Base-by-base conservation (phyloP, 177 flowering plant genomes). In the Vitis hybrid region DNA sequence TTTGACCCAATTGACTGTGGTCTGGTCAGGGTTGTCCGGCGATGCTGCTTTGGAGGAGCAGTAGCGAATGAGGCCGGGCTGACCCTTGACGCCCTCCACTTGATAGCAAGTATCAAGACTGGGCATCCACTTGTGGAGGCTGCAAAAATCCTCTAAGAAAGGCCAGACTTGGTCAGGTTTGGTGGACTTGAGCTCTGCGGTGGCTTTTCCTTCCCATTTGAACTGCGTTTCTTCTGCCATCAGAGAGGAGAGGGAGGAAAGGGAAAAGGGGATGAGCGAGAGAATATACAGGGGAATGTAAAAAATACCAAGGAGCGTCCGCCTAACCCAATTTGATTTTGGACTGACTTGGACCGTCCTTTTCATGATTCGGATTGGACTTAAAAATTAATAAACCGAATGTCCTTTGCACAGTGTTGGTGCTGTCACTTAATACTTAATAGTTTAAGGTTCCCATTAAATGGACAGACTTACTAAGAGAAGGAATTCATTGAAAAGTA, bases 111-210 rank as follows among this genome's bases (percentile, higher is more conserved):
- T 75, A 31, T 75, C 84, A 1, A 85, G 2, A 16, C 7, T 15
- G 0, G 93, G 92, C 51, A 83, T 63, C 87, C 84, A 85, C 49
- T 82, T 80, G 64, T 86, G 72, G 2, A 85, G 0, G 82, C 58
- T 68, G 85, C 82, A 80, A 74, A 85, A 89, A 66, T 88, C 94
- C 26, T 72, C 84, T 20, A 87, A 18, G 31, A 87, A 63, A 13
- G 85, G 80, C 94, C 97, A 91, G 7, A 88, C 77, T 71, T 85
- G 82, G 8, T 81, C 84, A 1, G 87, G 76, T 45, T 59, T 78
- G 10, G 72, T 2, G 5, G 72, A 74, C 29, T 10, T 61, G 1
- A 88, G 70, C 71, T 75, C 79, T 7, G 75, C 82, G 1, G 51
- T 65, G 56, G 65, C 74, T 69, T 81, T 85, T 20, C 88, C 87